phyloP scores from a whole-genome alignment of 495 filamentous ascomycete species.

The Saxophila tyrrhenica region DNA sequence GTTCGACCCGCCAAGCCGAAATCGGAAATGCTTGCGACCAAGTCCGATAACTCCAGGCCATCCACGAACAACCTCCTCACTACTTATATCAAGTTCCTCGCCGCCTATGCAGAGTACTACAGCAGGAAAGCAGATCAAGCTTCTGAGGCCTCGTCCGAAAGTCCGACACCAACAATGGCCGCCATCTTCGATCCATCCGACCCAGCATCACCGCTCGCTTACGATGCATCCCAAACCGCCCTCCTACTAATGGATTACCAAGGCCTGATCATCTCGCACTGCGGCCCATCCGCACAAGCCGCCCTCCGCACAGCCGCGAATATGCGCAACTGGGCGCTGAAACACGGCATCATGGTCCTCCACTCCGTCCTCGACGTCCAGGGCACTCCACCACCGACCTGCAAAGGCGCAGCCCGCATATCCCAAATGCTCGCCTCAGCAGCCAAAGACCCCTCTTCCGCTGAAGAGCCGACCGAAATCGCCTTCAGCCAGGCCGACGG shows the following conservation, averaged over 20 bases:
- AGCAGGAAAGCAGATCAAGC: neutral
- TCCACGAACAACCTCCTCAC: neutral
- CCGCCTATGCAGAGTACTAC: neutral
- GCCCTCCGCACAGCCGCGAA: conserved; percentile 19
- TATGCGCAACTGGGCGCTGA: conserved; percentile 24
- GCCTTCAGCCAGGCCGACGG: conserved; percentile 1
- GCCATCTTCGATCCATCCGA: conserved; percentile 14
- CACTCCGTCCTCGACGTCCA: conserved; percentile 25
- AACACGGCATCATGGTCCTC: conserved; percentile 25
- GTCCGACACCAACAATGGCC: conserved; percentile 4
- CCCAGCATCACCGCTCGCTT: conserved; percentile 21
- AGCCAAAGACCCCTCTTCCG: conserved; percentile 7
- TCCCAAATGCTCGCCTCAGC: conserved; percentile 1
- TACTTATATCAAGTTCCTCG: conserved; percentile 1
- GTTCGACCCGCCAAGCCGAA: neutral
- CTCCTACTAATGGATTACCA: conserved; percentile 30
- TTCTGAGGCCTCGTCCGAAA: neutral
- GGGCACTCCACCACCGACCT: conserved; percentile 19
- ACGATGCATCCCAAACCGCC: conserved; percentile 26
- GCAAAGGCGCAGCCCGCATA: conserved; percentile 19
- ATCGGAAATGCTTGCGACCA: neutral
- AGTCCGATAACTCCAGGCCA: neutral
- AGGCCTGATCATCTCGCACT: conserved; percentile 16
- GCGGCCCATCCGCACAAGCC: conserved; percentile 8
- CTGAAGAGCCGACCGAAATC: conserved; percentile 20